phyloP scores from a whole-genome alignment of 768 basidiomycete species.

The Rhodotorula kratochvilovae region DNA sequence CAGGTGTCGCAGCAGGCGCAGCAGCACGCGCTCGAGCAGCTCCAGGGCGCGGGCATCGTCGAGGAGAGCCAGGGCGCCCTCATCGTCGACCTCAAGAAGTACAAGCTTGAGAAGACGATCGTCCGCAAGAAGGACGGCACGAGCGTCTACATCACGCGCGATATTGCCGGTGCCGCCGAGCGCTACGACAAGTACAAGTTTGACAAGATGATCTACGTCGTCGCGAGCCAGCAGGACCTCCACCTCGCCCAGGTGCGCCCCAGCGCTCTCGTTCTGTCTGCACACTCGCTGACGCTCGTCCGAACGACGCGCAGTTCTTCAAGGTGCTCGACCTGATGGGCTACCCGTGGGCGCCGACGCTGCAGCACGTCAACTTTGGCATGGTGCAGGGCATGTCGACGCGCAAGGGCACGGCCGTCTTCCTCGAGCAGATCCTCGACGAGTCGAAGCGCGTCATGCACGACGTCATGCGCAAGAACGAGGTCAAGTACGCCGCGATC shows the following conservation, averaged over 20 bases:
- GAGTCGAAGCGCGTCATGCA: slow-evolving; percentile 88
- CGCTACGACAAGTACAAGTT: slow-evolving; percentile 87
- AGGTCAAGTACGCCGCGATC: slow-evolving; percentile 81
- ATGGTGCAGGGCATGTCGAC: slow-evolving; percentile 87
- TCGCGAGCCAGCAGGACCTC: slow-evolving; percentile 48
- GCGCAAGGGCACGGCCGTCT: slow-evolving; percentile 69
- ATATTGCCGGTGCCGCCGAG: slow-evolving; percentile 89
- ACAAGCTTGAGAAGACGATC: slow-evolving; percentile 86
- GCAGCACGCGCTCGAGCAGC: slow-evolving; percentile 62
- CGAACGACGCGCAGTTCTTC: slow-evolving; percentile 65
- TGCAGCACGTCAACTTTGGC: slow-evolving; percentile 87
- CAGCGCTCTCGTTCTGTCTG: not conserved
- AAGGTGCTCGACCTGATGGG: slow-evolving; percentile 86
- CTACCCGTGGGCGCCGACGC: slow-evolving; percentile 73
- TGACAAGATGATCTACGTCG: slow-evolving; percentile 71
- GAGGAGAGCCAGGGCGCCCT: slow-evolving; percentile 69
- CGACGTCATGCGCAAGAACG: slow-evolving; percentile 91
- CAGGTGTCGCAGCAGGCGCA: slow-evolving; percentile 52
- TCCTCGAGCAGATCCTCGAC: slow-evolving; percentile 75
- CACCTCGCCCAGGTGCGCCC: slow-evolving; percentile 47
- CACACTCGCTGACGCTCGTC: not conserved
- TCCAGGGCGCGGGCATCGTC: slow-evolving; percentile 69
- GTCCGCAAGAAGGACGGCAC: slow-evolving; percentile 67
- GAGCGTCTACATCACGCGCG: slow-evolving; percentile 52
- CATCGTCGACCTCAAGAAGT: slow-evolving; percentile 78